Base-by-base conservation (phyloP, 2,329 filamentous ascomycete species). In the Calonectria multiphialidica region DNA sequence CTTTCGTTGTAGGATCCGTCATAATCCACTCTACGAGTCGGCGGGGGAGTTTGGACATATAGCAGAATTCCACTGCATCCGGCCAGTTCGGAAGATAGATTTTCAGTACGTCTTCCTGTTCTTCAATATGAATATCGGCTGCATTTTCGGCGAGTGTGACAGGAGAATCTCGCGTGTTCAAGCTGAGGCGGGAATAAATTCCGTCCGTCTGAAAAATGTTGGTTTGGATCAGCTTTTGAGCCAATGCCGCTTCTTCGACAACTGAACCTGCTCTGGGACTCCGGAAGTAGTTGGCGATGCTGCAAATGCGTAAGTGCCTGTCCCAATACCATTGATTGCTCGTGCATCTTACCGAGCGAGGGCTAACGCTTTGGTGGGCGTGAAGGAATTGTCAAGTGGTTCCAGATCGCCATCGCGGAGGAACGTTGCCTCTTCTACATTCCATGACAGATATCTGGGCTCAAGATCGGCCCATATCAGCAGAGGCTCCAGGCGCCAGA, bases 21-120 rank as follows among this genome's bases (percentile, higher is more conserved):
- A 35, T 79, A 8, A 79, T 70, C 77, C 77, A 79, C 37, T 77
- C 76, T 7, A 77, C 23, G 7, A 79, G 44, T 9, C 73, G 68
- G n/a, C 74, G 77, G 1, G 77, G 77, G 5, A 79, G 66, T 23
- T 65, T 50, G 15, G 68, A 70, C 44, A 74, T 67, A 47, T 71
- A 74, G 15, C 72, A 50, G 10, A 79, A 66, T 21, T 78, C 77
- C 55, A 75, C 71, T 18, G 74, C 76, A 57, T 79, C 77, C 6
- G 75, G 70, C 18, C 70, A 73, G 2, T 35, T 21, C 2, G 66
- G 66, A 1, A 78, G 47, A 65, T 79, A 75, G 7, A 79, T 68
- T 5, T 64, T 68, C 18, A 79, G 63, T 1, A 59, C 71, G 28
- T 70, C 72, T 15, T 65, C 66, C n/a, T 55, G 68, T 0, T 72